These are phyloP conservation scores for Teunomyces kruisii DNA, from an alignment of 805 yeast genomes.

Conservation along the genomic window DNA sequence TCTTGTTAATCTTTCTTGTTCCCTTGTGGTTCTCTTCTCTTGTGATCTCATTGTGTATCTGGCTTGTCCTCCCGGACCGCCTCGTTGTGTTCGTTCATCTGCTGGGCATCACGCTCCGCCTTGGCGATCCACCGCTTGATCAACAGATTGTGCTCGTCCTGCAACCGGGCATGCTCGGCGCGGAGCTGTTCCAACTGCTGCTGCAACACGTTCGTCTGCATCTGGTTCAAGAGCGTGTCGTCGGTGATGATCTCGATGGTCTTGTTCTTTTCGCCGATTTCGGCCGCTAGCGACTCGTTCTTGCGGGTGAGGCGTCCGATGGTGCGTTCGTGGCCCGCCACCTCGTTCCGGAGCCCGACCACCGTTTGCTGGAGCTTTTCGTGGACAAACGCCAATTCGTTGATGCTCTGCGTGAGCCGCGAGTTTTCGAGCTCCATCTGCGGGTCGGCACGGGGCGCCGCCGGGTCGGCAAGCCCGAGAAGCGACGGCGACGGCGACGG, in stretches of 20 bases:
- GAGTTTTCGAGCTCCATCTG: too few relatives aligned
- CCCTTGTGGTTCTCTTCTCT: too few relatives aligned
- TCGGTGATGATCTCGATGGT: constrained; percentile 63
- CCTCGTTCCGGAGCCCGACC: constrained; percentile 5
- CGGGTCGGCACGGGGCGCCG: too few relatives aligned
- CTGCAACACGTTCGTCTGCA: constrained; percentile 53
- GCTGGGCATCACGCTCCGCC: constrained; percentile 56
- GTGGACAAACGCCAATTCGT: constrained; percentile 1
- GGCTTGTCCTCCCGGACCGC: too few relatives aligned
- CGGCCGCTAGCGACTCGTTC: constrained; percentile 24
- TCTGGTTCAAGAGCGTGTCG: constrained; percentile 58
- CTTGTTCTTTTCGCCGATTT: constrained; percentile 48
- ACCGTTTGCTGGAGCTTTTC: constrained; percentile 6
- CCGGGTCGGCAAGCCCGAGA: background rate
- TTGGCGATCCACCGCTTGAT: constrained; percentile 48
- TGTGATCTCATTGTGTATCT: too few relatives aligned
- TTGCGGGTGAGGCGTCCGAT: constrained; percentile 17
- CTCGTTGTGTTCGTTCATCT: constrained; percentile 48
- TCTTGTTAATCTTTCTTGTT: too few relatives aligned
- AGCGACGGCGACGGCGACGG: constrained; percentile 3
- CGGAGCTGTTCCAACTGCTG: constrained; percentile 35
- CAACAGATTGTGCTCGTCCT: constrained; percentile 49
- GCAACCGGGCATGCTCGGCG: constrained; percentile 7
- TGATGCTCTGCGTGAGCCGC: constrained; percentile 5
- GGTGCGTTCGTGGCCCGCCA: constrained; percentile 16